Evolutionary conservation across 331 rosid genomes (phyloP), one percentile per base, ranked within the genome.

Genomic region (Rosa hybrid): DNA sequence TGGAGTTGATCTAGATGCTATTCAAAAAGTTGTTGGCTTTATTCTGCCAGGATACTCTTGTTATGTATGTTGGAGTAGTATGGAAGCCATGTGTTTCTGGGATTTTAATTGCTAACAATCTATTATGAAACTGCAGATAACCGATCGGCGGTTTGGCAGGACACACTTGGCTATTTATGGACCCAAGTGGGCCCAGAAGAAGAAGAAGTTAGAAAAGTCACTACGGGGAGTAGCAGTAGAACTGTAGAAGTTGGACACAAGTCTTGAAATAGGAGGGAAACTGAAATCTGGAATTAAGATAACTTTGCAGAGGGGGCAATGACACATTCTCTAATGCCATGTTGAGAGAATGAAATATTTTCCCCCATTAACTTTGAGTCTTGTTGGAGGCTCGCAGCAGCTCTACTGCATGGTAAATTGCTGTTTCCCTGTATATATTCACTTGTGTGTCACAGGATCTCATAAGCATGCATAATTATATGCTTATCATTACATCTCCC

Each of bases 171-270:
- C 86, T 21, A 96, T 96, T 78, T 96, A 91, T 76, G 99, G 98
- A 86, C 99, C 98, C 71, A 84, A 81, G 76, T 93, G 99, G 97
- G 93, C 99, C 50, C 89, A 92, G 83, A 96, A 92, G 89, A 92
- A 88, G 86, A 93, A 85, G 77, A 88, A 83, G 84, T 63, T 50
- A 78, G 74, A 81, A 64, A 84, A 54, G 74, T 73, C 80, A 68
- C 67, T 34, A 44, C 11, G 25, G 63, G 77, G 56, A 51, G 84
- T 51, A 78, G 86, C 87, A 39, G 85, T 81, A 57, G 63, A 83
- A 67, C 54, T 79, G 12, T 67, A 67, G 71, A 67, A 67, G 46
- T 34, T 87, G 80, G 76, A 77, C n/a, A 34, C 78, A 60, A 76
- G 68, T 72, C 76, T 76, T 60, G 51, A 69, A 76, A 63, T 57